Base-by-base conservation (phyloP, 2,329 filamentous ascomycete genomes). In the Hymenoscyphus occultus region DNA sequence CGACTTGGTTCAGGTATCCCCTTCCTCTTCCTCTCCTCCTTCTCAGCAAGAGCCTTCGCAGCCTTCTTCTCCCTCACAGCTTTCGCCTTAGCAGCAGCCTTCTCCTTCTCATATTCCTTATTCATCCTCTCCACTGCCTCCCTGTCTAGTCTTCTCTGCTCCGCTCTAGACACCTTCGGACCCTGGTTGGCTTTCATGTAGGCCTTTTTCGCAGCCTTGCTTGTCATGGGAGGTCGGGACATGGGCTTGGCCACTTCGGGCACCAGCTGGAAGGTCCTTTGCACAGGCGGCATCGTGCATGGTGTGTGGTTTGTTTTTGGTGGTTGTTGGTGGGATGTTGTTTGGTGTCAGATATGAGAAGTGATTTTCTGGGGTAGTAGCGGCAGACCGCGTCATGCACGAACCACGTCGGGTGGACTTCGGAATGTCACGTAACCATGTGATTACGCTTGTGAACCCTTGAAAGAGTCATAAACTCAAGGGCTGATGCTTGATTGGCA, bases 1-100 rank as follows among this genome's bases (percentile, higher is more conserved):
- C 63, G 70, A 13, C 78, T 78, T n/a, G 84, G 78, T 4, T 86
- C 75, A 14, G 86, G 86, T 65, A 85, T 64, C 0, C 85, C 83
- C 62, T 78, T 81, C 67, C 78, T 82, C 70, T 77, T 83, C 75
- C 81, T 84, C 61, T 78, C 80, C n/a, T 82, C 80, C 56, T 76
- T 77, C 65, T 82, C 81, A 7, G 78, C 79, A 32, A 78, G 73
- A 59, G 84, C 84, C 71, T 82, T 86, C 16, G 80, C 82, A 65
- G 80, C 82, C 74, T 85, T 86, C 75, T 80, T 83, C 48, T 87
- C 85, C 31, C 84, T 76, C 1, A 80, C 79, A 9, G 78, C 73
- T 62, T 78, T 80, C 1, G 85, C 85, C 65, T 81, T 81, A 2
- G 78, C 70, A 81, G 83, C 73, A 79, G 81, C 70, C 83, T 83